These are phyloP conservation scores for Endocarpon pusillum DNA, from an alignment of 495 filamentous ascomycete species.

Conservation along the genomic window DNA sequence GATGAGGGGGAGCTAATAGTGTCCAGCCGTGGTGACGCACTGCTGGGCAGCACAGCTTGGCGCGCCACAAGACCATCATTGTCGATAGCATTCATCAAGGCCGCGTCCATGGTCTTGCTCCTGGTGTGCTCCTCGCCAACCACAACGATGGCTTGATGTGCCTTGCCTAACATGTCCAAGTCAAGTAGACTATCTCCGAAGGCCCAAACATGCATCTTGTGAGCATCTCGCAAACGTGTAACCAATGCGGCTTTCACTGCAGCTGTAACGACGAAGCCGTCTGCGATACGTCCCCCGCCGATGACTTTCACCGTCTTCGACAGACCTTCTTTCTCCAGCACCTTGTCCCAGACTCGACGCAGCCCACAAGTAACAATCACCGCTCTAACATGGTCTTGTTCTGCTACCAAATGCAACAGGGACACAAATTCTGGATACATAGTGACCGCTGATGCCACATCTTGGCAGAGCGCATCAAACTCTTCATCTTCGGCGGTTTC, in stretches of 20 bases:
- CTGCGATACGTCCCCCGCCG: slow-evolving; percentile 33
- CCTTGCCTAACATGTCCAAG: slow-evolving; percentile 36
- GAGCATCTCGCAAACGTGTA: slow-evolving; percentile 15
- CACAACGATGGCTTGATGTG: slow-evolving; percentile 40
- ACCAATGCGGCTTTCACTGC: slow-evolving; percentile 35
- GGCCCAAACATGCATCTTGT: slow-evolving; percentile 32
- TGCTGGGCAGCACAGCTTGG: slow-evolving; percentile 31
- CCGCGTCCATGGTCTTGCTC: slow-evolving; percentile 40
- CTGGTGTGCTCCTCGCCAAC: slow-evolving; percentile 32
- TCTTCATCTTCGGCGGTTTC: slow-evolving; percentile 22
- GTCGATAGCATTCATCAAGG: slow-evolving; percentile 27
- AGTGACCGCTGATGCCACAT: slow-evolving; percentile 24
- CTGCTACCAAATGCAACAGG: slow-evolving; percentile 22
- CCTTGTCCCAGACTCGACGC: slow-evolving; percentile 37
- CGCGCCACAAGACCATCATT: slow-evolving; percentile 21
- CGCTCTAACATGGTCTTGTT: slow-evolving; percentile 26
- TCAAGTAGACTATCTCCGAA: slow-evolving; percentile 49
- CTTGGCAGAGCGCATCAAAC: slow-evolving; percentile 30
- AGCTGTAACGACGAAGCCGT: slow-evolving; percentile 35
- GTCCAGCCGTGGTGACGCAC: slow-evolving; percentile 27
- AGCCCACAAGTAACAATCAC: slow-evolving; percentile 43
- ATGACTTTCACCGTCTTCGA: slow-evolving; percentile 30
- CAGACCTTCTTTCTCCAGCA: slow-evolving; percentile 31
- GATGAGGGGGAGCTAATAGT: slow-evolving; percentile 24
- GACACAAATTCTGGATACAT: slow-evolving; percentile 33